Evolutionary conservation across 768 basidiomycete species (phyloP), one percentile per base, ranked within the genome.

Genomic region (Dioszegia crocea): DNA sequence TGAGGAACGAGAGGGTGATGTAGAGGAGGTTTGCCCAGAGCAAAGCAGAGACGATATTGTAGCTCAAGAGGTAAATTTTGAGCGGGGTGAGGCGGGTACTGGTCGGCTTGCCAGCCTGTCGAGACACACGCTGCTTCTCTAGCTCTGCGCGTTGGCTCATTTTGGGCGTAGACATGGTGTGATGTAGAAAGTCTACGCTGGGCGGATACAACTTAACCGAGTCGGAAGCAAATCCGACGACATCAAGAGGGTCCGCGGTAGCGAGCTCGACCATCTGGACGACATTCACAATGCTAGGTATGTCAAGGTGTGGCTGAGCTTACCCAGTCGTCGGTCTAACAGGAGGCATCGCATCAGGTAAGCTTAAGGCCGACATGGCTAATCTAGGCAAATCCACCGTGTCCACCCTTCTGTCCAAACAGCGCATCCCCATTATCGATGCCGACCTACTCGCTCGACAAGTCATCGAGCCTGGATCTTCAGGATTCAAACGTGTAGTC

Each of bases 361-460:
- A 49, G 62, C 43, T 24, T 11, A 4, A 16, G 16, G 2, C 24
- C 31, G 38, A 30, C 36, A 5, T 17, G 6, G 17, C 33, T 41
- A 30, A 59, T 55, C 31, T 31, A 6, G 92, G 94, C 53, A 99
- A 99, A 79, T 96, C 93, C 0, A 88, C 91, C 12, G 96, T 92
- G 11, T 89, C 92, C 0, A 77, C 79, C 6, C 80, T 92, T 40
- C 80, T 98, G 33, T 82, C 82, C 51, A 79, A 81, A 0, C 85
- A 85, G 65, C 68, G 76, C 29, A 79, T 98, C 29, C 89, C 91
- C n/a, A 80, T 98, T 65, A 83, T 98, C 66, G 96, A 99, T 73
- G 92, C 94, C 1, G 94, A 98, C 80, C 62, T 89, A 16, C 82
- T 98, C 49, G 90, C 93, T 2, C 86, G 92, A 38, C 78, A 85